Conservation (phyloP, 192 early-diverging fungal genomes). For the Backusella morwellensis region DNA sequence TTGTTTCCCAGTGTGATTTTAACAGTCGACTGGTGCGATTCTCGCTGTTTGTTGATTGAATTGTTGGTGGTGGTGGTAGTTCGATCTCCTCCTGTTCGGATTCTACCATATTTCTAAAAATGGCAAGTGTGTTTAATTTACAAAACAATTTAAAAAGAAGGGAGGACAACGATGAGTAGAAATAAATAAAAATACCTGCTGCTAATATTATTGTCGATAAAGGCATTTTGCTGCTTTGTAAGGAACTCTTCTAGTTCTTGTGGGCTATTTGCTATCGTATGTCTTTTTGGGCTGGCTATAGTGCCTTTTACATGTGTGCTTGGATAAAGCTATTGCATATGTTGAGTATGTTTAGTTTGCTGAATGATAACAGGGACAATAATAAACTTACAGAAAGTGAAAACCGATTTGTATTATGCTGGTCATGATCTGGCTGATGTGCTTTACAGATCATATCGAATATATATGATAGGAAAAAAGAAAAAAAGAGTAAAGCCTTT, state of each 20-base stretch:
- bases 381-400: neutral
- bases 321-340: neutral
- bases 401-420: neutral
- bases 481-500: neutral
- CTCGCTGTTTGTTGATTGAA: neutral
- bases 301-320: neutral
- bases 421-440: neutral
- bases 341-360: neutral
- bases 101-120: neutral
- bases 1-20: conserved; percentile 6
- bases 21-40: neutral
- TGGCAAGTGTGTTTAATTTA: neutral
- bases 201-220: neutral
- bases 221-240: neutral
- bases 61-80: neutral
- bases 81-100: neutral
- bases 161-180: neutral
- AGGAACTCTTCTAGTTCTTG: neutral
- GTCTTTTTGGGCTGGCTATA: neutral
- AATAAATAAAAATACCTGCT: neutral
- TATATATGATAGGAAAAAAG: neutral
- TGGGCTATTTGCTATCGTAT: neutral
- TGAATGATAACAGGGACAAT: neutral
- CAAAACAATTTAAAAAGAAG: neutral
- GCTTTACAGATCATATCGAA: neutral